phyloP scores from a whole-genome alignment of 2,329 filamentous ascomycete species.

The Alternaria sp. region DNA sequence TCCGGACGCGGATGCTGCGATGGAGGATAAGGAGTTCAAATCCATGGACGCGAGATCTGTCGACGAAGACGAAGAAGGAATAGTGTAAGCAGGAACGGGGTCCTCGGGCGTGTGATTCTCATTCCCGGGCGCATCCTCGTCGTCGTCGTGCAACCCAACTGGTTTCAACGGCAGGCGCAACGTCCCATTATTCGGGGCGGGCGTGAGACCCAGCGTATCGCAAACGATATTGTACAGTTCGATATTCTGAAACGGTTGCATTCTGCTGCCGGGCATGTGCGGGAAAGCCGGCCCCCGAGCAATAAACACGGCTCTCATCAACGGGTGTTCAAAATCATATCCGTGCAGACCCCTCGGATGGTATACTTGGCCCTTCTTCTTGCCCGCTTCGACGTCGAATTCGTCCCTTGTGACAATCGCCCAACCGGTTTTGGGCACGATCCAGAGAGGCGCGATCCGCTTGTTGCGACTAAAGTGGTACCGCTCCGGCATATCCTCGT shows the following conservation, averaged over 20 bases:
- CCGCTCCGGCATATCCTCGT: slow-evolving; percentile 86
- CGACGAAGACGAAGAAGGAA: slow-evolving; percentile 6
- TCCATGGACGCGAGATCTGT: slow-evolving; percentile 25
- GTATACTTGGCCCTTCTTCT: slow-evolving; percentile 72
- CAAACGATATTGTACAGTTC: slow-evolving; percentile 96
- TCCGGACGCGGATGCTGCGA: slow-evolving; percentile 34
- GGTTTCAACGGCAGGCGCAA: slow-evolving; percentile 74
- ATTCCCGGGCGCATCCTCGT: slow-evolving; percentile 51
- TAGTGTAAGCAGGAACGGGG: slow-evolving; percentile 47
- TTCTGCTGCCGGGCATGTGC: slow-evolving; percentile 79
- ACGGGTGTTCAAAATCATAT: slow-evolving; percentile 91
- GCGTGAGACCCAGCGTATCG: slow-evolving; percentile 79
- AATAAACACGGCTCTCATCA: slow-evolving; percentile 97
- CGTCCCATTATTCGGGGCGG: slow-evolving; percentile 87
- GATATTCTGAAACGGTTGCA: slow-evolving; percentile 89
- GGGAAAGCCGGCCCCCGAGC: slow-evolving; percentile 92
- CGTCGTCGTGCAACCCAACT: slow-evolving; percentile 67
- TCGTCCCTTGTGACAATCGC: slow-evolving; percentile 84
- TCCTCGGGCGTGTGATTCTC: slow-evolving; percentile 63
- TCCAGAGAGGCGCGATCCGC: slow-evolving; percentile 94
- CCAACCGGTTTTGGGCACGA: slow-evolving; percentile 92
- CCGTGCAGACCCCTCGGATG: slow-evolving; percentile 87
- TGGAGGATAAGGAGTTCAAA: slow-evolving; percentile 30
- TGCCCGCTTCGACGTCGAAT: slow-evolving; percentile 75
- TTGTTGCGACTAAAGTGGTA: slow-evolving; percentile 91